Evolutionary conservation across 2,329 filamentous ascomycete species (phyloP).

Genomic region (Alternaria incomplexa): DNA sequence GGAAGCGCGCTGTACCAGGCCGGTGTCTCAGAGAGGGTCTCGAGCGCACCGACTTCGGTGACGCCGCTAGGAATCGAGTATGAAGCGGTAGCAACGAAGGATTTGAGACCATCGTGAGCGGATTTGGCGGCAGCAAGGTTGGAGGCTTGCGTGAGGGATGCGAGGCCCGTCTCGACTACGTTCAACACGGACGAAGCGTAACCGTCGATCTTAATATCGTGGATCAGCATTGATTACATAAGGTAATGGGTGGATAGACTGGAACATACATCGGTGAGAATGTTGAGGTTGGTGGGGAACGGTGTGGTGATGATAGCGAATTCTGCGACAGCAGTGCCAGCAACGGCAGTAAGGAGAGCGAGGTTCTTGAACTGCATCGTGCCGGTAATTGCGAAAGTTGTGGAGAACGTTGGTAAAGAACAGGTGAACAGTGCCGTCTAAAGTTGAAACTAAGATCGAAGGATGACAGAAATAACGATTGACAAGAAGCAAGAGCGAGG

Average conservation of each 20-base stretch:
- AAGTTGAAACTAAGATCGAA: background rate
- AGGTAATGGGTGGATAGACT: background rate
- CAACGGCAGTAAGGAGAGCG: constrained; percentile 21
- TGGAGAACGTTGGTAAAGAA: background rate
- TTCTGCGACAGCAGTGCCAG: constrained; percentile 25
- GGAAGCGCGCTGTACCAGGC: constrained; percentile 34
- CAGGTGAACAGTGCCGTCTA: background rate
- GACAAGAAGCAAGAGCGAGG: background rate
- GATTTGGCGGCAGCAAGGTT: constrained; percentile 19
- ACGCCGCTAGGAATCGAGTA: constrained; percentile 23
- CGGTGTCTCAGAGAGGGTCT: constrained; percentile 23
- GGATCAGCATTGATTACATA: background rate
- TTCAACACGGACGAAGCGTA: constrained; percentile 21
- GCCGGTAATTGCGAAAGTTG: background rate
- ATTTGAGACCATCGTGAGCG: constrained; percentile 24
- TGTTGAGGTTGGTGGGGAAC: constrained; percentile 20
- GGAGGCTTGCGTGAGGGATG: constrained; percentile 18
- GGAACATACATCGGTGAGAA: constrained; percentile 23
- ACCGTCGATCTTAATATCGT: constrained; percentile 10
- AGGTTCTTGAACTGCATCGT: constrained; percentile 28
- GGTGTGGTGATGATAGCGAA: constrained; percentile 28
- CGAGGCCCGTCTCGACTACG: constrained; percentile 18
- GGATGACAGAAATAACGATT: background rate
- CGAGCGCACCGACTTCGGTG: constrained; percentile 16
- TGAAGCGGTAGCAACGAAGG: constrained; percentile 28